phyloP scores from a whole-genome alignment of 768 basidiomycete genomes.

The Pleurotus eryngii region DNA sequence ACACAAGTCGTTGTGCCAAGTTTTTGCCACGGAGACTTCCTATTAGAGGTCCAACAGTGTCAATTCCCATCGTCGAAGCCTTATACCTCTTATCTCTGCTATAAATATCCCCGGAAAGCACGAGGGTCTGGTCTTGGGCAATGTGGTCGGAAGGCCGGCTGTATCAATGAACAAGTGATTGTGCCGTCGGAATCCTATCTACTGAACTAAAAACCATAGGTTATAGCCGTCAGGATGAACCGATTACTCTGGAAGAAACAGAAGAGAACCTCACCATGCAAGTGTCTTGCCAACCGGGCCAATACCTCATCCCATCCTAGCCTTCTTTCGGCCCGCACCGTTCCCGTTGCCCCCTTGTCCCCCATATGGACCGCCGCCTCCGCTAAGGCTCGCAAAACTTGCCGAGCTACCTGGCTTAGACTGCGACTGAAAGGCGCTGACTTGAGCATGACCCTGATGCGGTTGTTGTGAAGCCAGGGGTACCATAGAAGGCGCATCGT shows the following conservation, averaged over 20 bases:
- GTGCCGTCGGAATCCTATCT: too few species aligned
- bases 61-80: background rate
- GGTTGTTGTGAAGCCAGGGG: constrained; percentile 49
- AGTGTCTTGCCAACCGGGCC: background rate
- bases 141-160: too few species aligned
- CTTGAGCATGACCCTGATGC: constrained; percentile 40
- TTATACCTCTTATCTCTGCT: background rate
- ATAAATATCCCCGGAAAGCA: too few species aligned
- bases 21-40: background rate
- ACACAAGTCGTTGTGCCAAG: background rate
- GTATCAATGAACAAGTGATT: too few species aligned
- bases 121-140: too few species aligned
- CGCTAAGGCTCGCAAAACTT: constrained; percentile 63
- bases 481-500: constrained; percentile 88
- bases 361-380: constrained; percentile 43
- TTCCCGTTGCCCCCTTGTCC: constrained; percentile 32
- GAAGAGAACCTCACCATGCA: background rate
- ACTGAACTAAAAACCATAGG: too few species aligned
- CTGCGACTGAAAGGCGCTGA: constrained; percentile 48
- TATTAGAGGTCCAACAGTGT: background rate
- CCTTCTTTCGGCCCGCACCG: constrained; percentile 54
- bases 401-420: constrained; percentile 58
- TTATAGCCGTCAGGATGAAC: too few species aligned
- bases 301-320: constrained; percentile 41
- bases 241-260: too few species aligned